Evolutionary conservation across 2,329 filamentous ascomycete species (phyloP).

Genomic region (Acarospora socialis): DNA sequence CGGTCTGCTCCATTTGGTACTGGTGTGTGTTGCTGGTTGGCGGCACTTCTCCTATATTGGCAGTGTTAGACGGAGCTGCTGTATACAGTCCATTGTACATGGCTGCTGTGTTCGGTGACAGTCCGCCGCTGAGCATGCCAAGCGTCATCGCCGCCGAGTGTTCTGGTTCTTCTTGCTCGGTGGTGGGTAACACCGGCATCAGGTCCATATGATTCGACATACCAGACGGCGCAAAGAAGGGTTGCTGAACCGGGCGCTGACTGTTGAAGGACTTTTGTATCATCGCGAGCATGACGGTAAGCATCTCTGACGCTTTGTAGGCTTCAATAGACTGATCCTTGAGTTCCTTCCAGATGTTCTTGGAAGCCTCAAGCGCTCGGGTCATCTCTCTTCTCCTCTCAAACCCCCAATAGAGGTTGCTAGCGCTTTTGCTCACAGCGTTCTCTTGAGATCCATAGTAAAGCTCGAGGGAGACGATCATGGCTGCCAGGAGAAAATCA

Average conservation of each 20-base stretch:
- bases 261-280: conserved; percentile 33
- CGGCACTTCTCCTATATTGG: conserved; percentile 18
- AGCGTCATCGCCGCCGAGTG: conserved; percentile 54
- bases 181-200: conserved; percentile 13
- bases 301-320: conserved; percentile 66
- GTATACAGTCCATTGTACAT: conserved; percentile 22
- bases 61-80: conserved; percentile 19
- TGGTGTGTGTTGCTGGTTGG: conserved; percentile 21
- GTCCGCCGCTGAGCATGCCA: conserved; percentile 50
- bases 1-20: conserved; percentile 15
- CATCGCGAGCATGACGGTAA: conserved; percentile 76
- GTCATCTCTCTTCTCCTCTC: conserved; percentile 58
- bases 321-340: conserved; percentile 74
- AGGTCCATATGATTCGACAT: conserved; percentile 14
- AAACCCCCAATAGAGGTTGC: conserved; percentile 31
- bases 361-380: conserved; percentile 53
- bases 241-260: conserved; percentile 4
- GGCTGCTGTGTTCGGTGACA: conserved; percentile 34
- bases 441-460: conserved; percentile 41
- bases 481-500: conserved; percentile 75
- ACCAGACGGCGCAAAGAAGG: conserved; percentile 16
- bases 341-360: conserved; percentile 65
- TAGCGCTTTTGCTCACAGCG: conserved; percentile 21
- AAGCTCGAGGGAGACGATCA: conserved; percentile 70
- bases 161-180: conserved; percentile 45